Base-by-base conservation (phyloP, 2,329 filamentous ascomycete species). In the Metarhizium brunneum region DNA sequence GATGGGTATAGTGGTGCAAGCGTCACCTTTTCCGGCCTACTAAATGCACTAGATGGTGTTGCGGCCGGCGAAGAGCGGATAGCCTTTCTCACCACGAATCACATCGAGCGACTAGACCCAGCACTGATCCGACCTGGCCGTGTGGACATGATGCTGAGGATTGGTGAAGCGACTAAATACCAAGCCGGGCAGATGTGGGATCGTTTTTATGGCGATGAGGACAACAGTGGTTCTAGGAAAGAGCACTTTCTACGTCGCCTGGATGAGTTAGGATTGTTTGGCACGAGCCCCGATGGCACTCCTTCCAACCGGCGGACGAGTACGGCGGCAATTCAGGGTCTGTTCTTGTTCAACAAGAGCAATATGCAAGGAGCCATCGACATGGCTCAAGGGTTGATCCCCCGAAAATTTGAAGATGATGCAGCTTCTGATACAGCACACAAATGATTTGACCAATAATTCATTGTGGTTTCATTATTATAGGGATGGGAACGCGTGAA, bases 291-390 rank as follows among this genome's bases (percentile, higher is more conserved):
- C 30, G 78, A 78, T 20, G 71, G 72, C 3, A 73, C 74, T 55
- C 67, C 73, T 2, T 76, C 73, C 4, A 70, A 73, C 45, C 75
- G 76, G 50, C 75, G 74, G 56, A 88, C 90, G 16, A 97, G 92
- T 68, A 92, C 92, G 4, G 94, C 94, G 32, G 90, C 91, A 25
- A 84, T 99, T 35, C 94, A 99, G 71, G 94, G 94, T 0, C 72
- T 99, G 48, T 99, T 99, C 70, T 71, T 97, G 69, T 95, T 95
- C 69, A 95, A 97, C 73, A 99, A 99, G 74, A 88, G 86, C 60
- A 82, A 95, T 63, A 88, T 92, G 77, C 80, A 91, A 61, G 91
- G 92, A 2, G 92, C 92, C 14, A 92, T 97, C 61, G 74, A 76
- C 16, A 91, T 88, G 86, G 87, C 86, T 1, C 85, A 88, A 59